Evolutionary conservation across 306 rosid genomes (phyloP).

Genomic region (Potentilla sterilis): DNA sequence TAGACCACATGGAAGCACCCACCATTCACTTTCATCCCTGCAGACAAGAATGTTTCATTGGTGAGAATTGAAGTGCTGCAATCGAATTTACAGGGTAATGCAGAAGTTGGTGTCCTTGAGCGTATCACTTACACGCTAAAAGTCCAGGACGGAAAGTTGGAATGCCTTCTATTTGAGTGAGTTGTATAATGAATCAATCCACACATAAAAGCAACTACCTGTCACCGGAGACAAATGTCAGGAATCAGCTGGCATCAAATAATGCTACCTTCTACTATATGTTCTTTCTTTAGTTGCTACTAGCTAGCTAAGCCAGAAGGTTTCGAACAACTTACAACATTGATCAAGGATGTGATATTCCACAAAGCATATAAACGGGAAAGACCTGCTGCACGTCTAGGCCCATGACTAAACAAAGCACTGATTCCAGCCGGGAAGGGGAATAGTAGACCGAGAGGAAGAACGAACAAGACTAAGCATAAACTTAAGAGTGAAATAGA

Average conservation of each 20-base stretch:
- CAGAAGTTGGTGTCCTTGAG: not conserved
- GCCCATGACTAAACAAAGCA: slow-evolving; percentile 96
- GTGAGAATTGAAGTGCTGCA: not conserved
- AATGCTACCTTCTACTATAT: not conserved
- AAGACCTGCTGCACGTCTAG: slow-evolving; percentile 83
- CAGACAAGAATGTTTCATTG: not conserved
- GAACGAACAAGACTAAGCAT: slow-evolving; percentile 68
- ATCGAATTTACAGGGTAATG: slow-evolving; percentile 1
- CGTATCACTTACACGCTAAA: slow-evolving; percentile 71
- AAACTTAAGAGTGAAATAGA: slow-evolving; percentile 66
- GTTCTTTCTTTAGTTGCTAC: not conserved
- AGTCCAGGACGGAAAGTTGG: slow-evolving; percentile 78
- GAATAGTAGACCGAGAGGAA: slow-evolving; percentile 75
- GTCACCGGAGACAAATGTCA: slow-evolving; percentile 18
- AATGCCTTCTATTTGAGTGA: slow-evolving; percentile 51
- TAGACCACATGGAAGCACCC: slow-evolving; percentile 91
- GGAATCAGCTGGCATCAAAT: not conserved
- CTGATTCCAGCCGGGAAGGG: slow-evolving; percentile 95
- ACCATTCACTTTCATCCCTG: slow-evolving; percentile 98
- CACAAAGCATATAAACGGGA: slow-evolving; percentile 90
- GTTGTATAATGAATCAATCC: slow-evolving; percentile 73
- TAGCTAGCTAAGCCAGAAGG: not conserved
- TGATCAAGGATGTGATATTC: slow-evolving; percentile 91
- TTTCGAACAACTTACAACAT: slow-evolving; percentile 69
- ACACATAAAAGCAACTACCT: slow-evolving; percentile 83